These are phyloP conservation scores for Akebia trifoliata DNA, from an alignment of 164 flowering plant species.

Conservation along the genomic window DNA sequence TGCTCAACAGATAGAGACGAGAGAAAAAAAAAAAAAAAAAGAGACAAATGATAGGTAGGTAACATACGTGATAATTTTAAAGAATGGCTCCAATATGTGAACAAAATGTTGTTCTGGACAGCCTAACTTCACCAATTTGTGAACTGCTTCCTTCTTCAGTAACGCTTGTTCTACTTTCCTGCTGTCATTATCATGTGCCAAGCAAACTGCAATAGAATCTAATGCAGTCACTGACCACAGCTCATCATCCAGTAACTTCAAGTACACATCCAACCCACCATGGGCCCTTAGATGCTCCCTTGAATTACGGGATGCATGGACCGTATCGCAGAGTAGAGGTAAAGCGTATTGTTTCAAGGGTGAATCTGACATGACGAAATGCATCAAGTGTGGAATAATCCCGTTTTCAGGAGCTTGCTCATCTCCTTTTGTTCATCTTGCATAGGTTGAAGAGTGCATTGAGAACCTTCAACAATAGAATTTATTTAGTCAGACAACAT, in stretches of 20 bases:
- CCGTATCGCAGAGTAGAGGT: slow-evolving; percentile 96
- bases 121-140: slow-evolving; percentile 84
- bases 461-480: slow-evolving; percentile 61
- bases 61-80: slow-evolving; percentile 93
- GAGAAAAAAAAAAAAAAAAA: background rate
- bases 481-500: slow-evolving; percentile 1
- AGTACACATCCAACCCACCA: slow-evolving; percentile 88
- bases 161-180: slow-evolving; percentile 91
- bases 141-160: slow-evolving; percentile 89
- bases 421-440: slow-evolving; percentile 95
- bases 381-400: slow-evolving; percentile 97
- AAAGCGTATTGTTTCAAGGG: slow-evolving; percentile 81
- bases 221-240: slow-evolving; percentile 91
- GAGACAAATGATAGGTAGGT: slow-evolving; percentile 7
- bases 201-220: slow-evolving; percentile 92
- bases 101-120: slow-evolving; percentile 95
- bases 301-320: slow-evolving; percentile 96
- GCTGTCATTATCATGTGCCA: slow-evolving; percentile 90
- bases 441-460: slow-evolving; percentile 90
- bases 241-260: slow-evolving; percentile 93
- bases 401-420: slow-evolving; percentile 99
- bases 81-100: slow-evolving; percentile 93
- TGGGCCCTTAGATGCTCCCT: slow-evolving; percentile 95
- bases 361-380: slow-evolving; percentile 72
- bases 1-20: background rate